Conservation (phyloP, 2,329 filamentous ascomycete species). For the Aciculosporium take region DNA sequence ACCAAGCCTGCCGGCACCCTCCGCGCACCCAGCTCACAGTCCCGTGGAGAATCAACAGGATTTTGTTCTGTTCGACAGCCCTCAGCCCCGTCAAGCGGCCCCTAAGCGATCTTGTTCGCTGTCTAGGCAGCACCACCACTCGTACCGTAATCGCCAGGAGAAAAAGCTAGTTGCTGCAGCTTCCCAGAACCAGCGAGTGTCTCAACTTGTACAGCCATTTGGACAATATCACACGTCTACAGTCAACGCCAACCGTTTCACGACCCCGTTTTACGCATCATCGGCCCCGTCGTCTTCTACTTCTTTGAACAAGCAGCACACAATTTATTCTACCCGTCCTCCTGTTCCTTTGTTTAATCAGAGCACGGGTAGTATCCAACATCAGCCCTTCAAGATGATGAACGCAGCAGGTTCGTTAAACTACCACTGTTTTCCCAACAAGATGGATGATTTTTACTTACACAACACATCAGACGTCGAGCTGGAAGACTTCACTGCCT, state of each 20-base stretch:
- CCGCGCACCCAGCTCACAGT: conserved; percentile 42
- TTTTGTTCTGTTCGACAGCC: conserved; percentile 63
- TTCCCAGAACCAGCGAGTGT: conserved; percentile 44
- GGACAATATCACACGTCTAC: conserved; percentile 40
- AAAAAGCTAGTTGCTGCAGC: conserved; percentile 19
- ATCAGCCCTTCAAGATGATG: conserved; percentile 30
- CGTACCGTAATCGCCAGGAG: conserved; percentile 31
- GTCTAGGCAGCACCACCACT: conserved; percentile 30
- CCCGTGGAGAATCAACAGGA: conserved; percentile 45
- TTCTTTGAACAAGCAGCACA: conserved; percentile 36
- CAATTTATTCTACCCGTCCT: conserved; percentile 38
- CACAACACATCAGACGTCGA: conserved; percentile 34
- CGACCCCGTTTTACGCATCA: conserved; percentile 51
- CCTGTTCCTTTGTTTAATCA: conserved; percentile 60
- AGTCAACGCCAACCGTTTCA: conserved; percentile 43
- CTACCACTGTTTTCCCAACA: too few relatives aligned
- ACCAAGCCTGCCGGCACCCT: conserved; percentile 46
- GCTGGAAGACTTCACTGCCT: conserved; percentile 43
- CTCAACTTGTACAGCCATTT: conserved; percentile 44
- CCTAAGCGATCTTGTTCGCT: conserved; percentile 26
- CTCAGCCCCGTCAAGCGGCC: conserved; percentile 21
- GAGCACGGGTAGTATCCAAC: conserved; percentile 35
- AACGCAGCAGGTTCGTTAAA: conserved; percentile 28
- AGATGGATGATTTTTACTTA: conserved; percentile 21
- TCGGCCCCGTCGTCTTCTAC: conserved; percentile 47